Base-by-base conservation (phyloP, 495 filamentous ascomycete genomes). In the Pyronema domesticum region DNA sequence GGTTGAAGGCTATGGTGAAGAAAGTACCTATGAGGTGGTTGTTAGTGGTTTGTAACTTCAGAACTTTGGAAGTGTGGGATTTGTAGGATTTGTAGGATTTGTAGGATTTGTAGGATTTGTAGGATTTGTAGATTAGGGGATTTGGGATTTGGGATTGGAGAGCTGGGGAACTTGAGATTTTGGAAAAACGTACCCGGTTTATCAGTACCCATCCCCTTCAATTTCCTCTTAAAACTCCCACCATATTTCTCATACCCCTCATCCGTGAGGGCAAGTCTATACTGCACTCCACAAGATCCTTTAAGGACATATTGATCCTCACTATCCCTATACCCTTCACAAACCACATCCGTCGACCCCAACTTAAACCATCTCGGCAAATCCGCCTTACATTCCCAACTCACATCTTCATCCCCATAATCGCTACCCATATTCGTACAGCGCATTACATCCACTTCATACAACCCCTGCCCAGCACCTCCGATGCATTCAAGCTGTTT, bases 281-380 rank as follows among this genome's bases (percentile, higher is more conserved):
- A 98, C 67, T 98, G 89, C 9, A 94, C 89, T 1, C 86, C 91
- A 68, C 91, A 98, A 62, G 63, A 66, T 9, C 62, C 89, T 57
- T 85, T 85, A 14, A 98, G 70, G 4, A 96, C 75, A 69, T 86
- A 91, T 0, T 76, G 74, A 64, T 98, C 91, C 15, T 86, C 77
- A 0, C 82, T 68, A 9, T 65, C 69, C 14, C 76, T 72, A 68
- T 94, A 96, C 7, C 91, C 91, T 63, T 98, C 91, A 67, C 91
- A 98, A 3, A 86, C 72, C 9, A 98, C 91, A 53, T 98, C 89
- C 2, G 91, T 95, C 23, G 75, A 71, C 37, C 88, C 91, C 10
- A 96, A 76, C 65, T 91, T 91, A 65, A 98, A 83, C 60, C 93
- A 84, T 0, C 74, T 64, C 0, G 91, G 91, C 0, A 96, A 70